phyloP scores from a whole-genome alignment of 805 yeast genomes.

The Kluyveromyces aestuarii region DNA sequence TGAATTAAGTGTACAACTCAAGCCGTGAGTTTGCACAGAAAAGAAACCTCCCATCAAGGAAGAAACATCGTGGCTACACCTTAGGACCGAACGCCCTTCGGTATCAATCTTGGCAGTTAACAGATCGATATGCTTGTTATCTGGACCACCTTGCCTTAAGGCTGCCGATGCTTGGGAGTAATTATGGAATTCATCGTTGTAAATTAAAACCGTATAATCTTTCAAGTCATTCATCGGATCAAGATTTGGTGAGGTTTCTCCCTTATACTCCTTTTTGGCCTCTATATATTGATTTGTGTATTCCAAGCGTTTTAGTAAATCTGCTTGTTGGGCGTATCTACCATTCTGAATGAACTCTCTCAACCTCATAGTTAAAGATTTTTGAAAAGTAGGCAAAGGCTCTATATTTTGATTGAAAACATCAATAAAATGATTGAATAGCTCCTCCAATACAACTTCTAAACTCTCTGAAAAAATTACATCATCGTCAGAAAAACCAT shows the following conservation, averaged over 20 bases:
- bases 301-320: conserved; percentile 13
- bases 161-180: conserved; percentile 45
- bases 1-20: conserved; percentile 47
- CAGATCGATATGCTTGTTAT: conserved; percentile 25
- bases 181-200: conserved; percentile 74
- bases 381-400: conserved; percentile 24
- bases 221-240: conserved; percentile 9
- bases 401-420: conserved; percentile 30
- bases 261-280: background rate
- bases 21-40: conserved; percentile 37
- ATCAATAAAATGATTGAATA: conserved; percentile 35
- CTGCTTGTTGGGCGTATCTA: conserved; percentile 11
- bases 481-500: conserved; percentile 4
- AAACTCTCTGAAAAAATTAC: conserved; percentile 13
- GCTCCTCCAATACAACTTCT: conserved; percentile 21
- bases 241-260: background rate
- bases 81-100: conserved; percentile 43
- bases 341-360: conserved; percentile 22
- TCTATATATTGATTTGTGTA: conserved; percentile 12
- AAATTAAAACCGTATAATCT: conserved; percentile 45
- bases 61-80: conserved; percentile 23
- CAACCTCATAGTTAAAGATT: conserved; percentile 20
- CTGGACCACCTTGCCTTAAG: conserved; percentile 33
- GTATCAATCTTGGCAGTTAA: conserved; percentile 38
- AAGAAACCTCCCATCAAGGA: conserved; percentile 28